Evolutionary conservation across 306 rosid genomes (phyloP).

Genomic region (Fragaria vesca): DNA sequence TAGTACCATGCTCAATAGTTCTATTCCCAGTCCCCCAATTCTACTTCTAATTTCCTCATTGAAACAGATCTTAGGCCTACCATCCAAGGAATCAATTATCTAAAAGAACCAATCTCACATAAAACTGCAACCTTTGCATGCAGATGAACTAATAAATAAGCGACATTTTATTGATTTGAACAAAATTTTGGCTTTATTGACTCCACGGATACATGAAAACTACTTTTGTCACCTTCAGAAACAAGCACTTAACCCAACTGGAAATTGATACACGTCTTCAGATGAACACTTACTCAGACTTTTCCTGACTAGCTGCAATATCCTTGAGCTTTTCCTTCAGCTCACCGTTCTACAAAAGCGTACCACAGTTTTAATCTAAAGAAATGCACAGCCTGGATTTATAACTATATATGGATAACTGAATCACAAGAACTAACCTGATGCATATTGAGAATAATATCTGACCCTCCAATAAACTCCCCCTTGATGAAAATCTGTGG

Average conservation of each 20-base stretch:
- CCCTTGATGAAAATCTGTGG: constrained; percentile 92
- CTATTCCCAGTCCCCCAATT: neutral
- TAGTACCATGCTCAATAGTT: neutral
- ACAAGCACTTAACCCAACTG: neutral
- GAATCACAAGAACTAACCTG: constrained; percentile 46
- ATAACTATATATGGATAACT: neutral
- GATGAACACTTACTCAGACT: constrained; percentile 27
- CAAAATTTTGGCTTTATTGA: neutral
- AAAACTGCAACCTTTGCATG: neutral
- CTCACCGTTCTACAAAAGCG: constrained; percentile 57
- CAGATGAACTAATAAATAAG: neutral
- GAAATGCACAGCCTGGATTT: constrained; percentile 12
- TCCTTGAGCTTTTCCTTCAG: constrained; percentile 57
- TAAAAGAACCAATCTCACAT: neutral
- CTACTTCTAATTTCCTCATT: neutral
- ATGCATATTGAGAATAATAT: constrained; percentile 79
- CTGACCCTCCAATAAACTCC: constrained; percentile 92
- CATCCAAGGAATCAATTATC: too few relatives aligned
- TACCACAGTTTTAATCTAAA: constrained; percentile 15
- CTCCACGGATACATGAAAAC: neutral
- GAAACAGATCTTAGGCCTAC: neutral
- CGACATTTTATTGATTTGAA: constrained; percentile 3
- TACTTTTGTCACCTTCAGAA: neutral
- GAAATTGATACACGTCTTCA: neutral
- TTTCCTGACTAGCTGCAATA: constrained; percentile 24